Conservation (phyloP, 257 asterid genomes). For the Solanum piurae region DNA sequence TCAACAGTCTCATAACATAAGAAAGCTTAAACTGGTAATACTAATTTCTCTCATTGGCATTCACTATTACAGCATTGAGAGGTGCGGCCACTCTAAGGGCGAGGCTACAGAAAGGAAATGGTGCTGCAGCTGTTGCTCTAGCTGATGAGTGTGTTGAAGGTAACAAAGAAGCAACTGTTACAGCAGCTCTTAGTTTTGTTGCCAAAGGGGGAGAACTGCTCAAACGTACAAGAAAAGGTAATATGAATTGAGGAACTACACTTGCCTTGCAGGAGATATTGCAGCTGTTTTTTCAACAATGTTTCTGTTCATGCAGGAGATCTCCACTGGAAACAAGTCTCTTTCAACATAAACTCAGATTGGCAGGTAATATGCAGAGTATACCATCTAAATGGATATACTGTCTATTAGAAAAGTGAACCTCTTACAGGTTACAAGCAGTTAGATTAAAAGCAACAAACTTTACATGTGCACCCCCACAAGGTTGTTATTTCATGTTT, state of each 20-base stretch:
- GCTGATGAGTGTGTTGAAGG: slow-evolving; percentile 33
- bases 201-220: slow-evolving; percentile 68
- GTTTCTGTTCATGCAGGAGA: slow-evolving; percentile 47
- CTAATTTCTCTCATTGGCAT: not conserved
- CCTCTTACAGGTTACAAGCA: not conserved
- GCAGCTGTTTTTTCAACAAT: not conserved
- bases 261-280: not conserved
- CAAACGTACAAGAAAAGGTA: slow-evolving; percentile 85
- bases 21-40: not conserved
- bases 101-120: slow-evolving; percentile 47
- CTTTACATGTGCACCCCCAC: not conserved
- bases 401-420: not conserved
- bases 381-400: not conserved
- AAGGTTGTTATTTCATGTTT: not conserved
- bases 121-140: slow-evolving; percentile 28
- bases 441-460: not conserved
- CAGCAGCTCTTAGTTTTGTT: slow-evolving; percentile 39
- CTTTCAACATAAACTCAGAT: slow-evolving; percentile 54
- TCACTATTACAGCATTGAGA: slow-evolving; percentile 47
- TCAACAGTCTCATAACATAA: not conserved
- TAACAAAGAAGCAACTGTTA: slow-evolving; percentile 36
- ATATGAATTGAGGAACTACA: not conserved
- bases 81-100: slow-evolving; percentile 74
- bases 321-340: slow-evolving; percentile 84
- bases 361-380: slow-evolving; percentile 36